Percentiles rank a stretch among this genome's conserved stretches.
phyloP scores from a whole-genome alignment of 1,284 basidiomycete genomes.

The Ceratobasidium sp. region DNA sequence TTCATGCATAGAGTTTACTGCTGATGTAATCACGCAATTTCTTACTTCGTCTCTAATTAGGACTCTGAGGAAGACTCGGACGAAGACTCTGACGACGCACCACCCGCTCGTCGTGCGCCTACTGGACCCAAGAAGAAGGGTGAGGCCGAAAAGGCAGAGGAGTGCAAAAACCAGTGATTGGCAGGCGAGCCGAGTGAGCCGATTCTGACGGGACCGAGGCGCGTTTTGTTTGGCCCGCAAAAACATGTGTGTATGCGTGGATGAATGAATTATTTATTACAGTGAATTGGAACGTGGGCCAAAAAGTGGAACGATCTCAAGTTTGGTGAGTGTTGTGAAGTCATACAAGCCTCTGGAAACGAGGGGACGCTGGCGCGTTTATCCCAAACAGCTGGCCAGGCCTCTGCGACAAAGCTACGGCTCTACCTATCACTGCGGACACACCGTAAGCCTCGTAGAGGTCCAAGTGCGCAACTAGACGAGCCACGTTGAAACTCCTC shows the following conservation, averaged over 20 bases:
- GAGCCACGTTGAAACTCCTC: too few species aligned
- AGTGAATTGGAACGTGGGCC: not conserved
- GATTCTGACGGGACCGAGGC: not conserved
- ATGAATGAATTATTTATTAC: slow-evolving; percentile 16
- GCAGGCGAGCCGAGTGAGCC: not conserved
- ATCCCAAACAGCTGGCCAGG: too few species aligned
- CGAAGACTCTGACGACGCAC: slow-evolving; percentile 23
- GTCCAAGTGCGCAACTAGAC: too few species aligned
- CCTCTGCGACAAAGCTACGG: too few species aligned
- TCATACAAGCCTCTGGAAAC: not conserved
- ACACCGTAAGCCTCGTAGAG: too few species aligned
- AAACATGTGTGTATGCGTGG: slow-evolving; percentile 9
- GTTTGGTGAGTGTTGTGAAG: not conserved
- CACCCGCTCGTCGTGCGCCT: slow-evolving; percentile 26
- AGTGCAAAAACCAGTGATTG: slow-evolving; percentile 43
- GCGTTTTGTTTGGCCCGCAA: not conserved
- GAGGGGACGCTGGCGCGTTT: too few species aligned
- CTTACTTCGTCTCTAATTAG: not conserved
- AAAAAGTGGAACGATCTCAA: not conserved
- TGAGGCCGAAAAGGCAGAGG: slow-evolving; percentile 40
- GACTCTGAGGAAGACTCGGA: not conserved
- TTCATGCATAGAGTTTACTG: not conserved
- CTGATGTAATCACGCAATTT: not conserved
- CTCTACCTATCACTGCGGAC: too few species aligned
- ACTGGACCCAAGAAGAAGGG: slow-evolving; percentile 43